These are phyloP conservation scores for Hyaloscypha variabilis DNA, from an alignment of 495 filamentous ascomycete genomes.

Conservation along the genomic window DNA sequence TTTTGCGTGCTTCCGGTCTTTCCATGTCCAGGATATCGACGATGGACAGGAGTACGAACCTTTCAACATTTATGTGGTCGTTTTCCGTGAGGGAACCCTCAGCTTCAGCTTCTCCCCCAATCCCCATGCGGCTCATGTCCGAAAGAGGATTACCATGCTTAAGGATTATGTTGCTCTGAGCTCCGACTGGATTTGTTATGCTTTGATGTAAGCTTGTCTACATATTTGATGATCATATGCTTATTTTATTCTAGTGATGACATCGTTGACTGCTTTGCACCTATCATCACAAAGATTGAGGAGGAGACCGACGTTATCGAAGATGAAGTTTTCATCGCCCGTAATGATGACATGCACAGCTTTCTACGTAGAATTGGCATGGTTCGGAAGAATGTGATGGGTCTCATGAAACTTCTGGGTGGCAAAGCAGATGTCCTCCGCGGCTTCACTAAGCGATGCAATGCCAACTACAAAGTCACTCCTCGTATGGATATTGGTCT, in stretches of 20 bases:
- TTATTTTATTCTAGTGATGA: conserved; percentile 67
- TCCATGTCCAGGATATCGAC: conserved; percentile 64
- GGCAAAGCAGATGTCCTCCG: conserved; percentile 97
- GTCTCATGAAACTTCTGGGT: conserved; percentile 85
- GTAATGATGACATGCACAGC: conserved; percentile 80
- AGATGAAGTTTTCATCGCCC: conserved; percentile 89
- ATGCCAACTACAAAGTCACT: conserved; percentile 92
- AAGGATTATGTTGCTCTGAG: conserved; percentile 92
- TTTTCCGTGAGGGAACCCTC: conserved; percentile 93
- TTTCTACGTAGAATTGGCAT: conserved; percentile 89
- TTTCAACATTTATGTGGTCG: conserved; percentile 93
- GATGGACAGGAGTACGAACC: conserved; percentile 79
- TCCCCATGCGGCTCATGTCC: conserved; percentile 81
- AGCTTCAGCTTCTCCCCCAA: conserved; percentile 91
- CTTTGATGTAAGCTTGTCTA: conserved; percentile 75
- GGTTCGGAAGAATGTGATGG: conserved; percentile 92
- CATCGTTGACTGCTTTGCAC: conserved; percentile 94
- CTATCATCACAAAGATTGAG: conserved; percentile 84
- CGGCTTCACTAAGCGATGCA: conserved; percentile 97
- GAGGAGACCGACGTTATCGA: conserved; percentile 89
- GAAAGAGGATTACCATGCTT: conserved; percentile 87
- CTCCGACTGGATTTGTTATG: conserved; percentile 98
- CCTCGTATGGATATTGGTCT: conserved; percentile 94
- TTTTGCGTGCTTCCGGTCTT: conserved; percentile 95
- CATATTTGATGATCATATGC: conserved; percentile 10